Evolutionary conservation across 257 asterid genomes (phyloP).

Genomic region (Solanum paucissectum): DNA sequence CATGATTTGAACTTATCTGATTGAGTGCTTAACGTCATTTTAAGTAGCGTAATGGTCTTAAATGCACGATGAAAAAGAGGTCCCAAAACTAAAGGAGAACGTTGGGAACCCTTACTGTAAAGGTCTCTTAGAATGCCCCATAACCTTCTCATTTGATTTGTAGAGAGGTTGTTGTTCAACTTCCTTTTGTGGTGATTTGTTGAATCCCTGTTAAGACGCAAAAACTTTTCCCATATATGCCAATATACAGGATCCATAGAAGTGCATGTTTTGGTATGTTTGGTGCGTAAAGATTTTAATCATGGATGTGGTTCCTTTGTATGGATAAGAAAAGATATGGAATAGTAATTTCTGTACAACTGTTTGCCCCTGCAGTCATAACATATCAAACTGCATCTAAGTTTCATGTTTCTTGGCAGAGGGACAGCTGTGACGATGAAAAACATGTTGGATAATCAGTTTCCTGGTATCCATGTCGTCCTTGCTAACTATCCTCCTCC

Average conservation of each 20-base stretch:
- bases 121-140: neutral
- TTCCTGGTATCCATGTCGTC: slow-evolving; percentile 74
- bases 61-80: neutral
- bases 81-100: neutral
- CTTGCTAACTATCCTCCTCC: slow-evolving; percentile 94
- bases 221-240: neutral
- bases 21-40: neutral
- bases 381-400: neutral
- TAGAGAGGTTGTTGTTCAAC: neutral
- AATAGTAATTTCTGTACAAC: neutral
- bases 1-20: neutral
- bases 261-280: neutral
- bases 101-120: neutral
- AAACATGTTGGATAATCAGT: slow-evolving; percentile 78
- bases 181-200: neutral
- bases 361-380: neutral
- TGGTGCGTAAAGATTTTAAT: neutral
- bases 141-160: neutral
- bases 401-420: slow-evolving; percentile 29
- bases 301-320: neutral
- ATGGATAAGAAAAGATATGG: neutral
- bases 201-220: neutral
- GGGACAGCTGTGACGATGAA: slow-evolving; percentile 92
- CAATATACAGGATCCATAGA: neutral
- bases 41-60: neutral